phyloP scores from a whole-genome alignment of 1,139 yeast species.

The Pichia kudriavzevii region DNA sequence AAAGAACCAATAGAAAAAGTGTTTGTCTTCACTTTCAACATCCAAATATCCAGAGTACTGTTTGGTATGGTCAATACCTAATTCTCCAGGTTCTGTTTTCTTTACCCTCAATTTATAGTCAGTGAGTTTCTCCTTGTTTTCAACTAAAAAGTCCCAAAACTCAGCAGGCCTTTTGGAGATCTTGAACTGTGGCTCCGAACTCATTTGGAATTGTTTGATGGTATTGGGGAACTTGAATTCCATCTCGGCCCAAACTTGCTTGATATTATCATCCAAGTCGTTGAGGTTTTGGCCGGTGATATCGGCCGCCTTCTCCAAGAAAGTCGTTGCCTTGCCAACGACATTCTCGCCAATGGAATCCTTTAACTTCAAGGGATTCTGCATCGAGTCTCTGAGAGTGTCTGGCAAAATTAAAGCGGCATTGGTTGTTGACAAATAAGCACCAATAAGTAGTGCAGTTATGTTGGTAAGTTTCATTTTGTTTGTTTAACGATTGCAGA shows the following conservation, averaged over 20 bases:
- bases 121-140: constrained; percentile 17
- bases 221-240: constrained; percentile 43
- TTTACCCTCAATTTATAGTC: constrained; percentile 27
- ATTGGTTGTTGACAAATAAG: constrained; percentile 7
- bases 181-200: constrained; percentile 43
- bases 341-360: constrained; percentile 1
- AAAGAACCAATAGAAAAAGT: constrained; percentile 74
- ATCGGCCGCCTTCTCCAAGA: constrained; percentile 16
- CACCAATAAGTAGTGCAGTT: constrained; percentile 10
- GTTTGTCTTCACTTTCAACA: constrained; percentile 50
- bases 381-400: constrained; percentile 2
- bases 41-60: constrained; percentile 66
- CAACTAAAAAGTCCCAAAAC: constrained; percentile 52
- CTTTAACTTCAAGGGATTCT: constrained; percentile 11
- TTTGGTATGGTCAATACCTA: constrained; percentile 43
- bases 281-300: constrained; percentile 14
- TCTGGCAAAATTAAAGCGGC: constrained; percentile 7
- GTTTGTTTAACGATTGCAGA: too few relatives aligned
- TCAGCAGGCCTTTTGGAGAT: constrained; percentile 27
- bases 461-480: constrained; percentile 12
- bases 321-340: constrained; percentile 12
- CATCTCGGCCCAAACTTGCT: constrained; percentile 25
- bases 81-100: constrained; percentile 23
- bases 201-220: constrained; percentile 40
- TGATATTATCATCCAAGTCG: constrained; percentile 16